These are phyloP conservation scores for Marchantia polymorpha DNA, from an alignment of 225 moss, liverwort and hornwort genomes.

Conservation along the genomic window DNA sequence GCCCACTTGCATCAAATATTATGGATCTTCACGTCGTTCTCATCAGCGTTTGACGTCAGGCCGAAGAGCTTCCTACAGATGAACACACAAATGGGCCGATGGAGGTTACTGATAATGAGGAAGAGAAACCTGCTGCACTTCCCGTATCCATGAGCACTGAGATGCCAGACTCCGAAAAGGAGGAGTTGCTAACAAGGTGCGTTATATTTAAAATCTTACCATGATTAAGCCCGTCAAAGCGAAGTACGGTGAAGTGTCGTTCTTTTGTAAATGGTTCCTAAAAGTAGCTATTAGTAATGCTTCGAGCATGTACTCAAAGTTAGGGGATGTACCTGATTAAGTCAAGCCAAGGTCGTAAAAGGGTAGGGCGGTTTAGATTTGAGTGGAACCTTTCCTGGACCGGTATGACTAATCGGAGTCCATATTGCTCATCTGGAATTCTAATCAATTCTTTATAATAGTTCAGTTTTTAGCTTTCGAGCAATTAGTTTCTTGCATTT, in stretches of 20 bases:
- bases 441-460: background rate
- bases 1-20: background rate
- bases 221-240: no score
- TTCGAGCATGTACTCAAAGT: no score
- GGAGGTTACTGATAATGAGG: background rate
- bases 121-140: background rate
- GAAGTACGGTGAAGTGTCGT: no score
- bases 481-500: background rate
- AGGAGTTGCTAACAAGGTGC: background rate
- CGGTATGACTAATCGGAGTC: background rate
- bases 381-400: background rate
- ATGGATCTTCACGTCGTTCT: background rate
- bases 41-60: conserved; percentile 13
- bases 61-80: background rate
- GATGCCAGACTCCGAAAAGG: background rate
- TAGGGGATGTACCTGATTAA: no score
- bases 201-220: background rate
- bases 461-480: background rate
- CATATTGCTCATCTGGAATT: background rate
- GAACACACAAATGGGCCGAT: background rate
- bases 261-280: no score
- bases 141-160: background rate
- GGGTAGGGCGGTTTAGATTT: background rate
- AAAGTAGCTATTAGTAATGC: no score
- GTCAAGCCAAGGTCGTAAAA: no score